Conservation (phyloP, 352 stramenopile species). For the Globisporangium nodosum region DNA sequence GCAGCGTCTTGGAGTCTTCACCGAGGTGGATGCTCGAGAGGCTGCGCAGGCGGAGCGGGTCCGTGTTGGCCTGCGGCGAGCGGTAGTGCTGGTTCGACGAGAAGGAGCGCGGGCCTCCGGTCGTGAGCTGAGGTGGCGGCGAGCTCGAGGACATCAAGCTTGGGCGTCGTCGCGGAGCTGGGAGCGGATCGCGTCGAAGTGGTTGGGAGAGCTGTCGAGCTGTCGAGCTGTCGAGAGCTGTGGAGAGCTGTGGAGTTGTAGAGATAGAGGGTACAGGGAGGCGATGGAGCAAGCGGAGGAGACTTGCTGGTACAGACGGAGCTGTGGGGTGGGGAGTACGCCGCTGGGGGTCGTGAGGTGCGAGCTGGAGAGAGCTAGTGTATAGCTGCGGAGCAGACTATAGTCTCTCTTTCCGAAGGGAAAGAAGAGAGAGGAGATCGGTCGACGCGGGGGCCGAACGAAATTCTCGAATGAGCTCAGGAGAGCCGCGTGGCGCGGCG, state of each 20-base stretch:
- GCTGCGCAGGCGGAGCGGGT: conserved; percentile 14
- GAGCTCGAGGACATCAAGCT: conserved; percentile 39
- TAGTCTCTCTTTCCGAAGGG: conserved; percentile 23
- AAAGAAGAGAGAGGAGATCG: conserved; percentile 30
- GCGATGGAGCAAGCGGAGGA: conserved; percentile 6
- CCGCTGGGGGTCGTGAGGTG: conserved; percentile 24
- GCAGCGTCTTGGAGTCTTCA: conserved; percentile 28
- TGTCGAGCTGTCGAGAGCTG: background rate
- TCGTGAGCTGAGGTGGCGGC: conserved; percentile 19
- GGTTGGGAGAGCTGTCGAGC: background rate
- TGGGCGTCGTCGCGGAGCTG: conserved; percentile 2
- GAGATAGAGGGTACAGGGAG: conserved; percentile 1
- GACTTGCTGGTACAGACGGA: conserved; percentile 13
- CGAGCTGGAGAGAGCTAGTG: conserved; percentile 5
- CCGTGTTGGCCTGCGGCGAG: conserved; percentile 20
- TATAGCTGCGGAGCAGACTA: conserved; percentile 23
- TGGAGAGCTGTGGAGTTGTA: too few relatives aligned
- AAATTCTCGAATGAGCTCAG: conserved; percentile 37
- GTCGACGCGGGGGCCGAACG: conserved; percentile 29
- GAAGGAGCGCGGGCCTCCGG: conserved; percentile 32
- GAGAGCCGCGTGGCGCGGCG: background rate
- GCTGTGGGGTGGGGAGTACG: conserved; percentile 13
- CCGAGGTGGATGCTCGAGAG: conserved; percentile 30
- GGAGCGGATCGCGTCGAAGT: conserved; percentile 3
- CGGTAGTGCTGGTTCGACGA: conserved; percentile 24